A percentile compares a stretch with the other conserved stretches of the same genome.
phyloP scores from a whole-genome alignment of 805 yeast species.

The Yamadazyma sp. region DNA sequence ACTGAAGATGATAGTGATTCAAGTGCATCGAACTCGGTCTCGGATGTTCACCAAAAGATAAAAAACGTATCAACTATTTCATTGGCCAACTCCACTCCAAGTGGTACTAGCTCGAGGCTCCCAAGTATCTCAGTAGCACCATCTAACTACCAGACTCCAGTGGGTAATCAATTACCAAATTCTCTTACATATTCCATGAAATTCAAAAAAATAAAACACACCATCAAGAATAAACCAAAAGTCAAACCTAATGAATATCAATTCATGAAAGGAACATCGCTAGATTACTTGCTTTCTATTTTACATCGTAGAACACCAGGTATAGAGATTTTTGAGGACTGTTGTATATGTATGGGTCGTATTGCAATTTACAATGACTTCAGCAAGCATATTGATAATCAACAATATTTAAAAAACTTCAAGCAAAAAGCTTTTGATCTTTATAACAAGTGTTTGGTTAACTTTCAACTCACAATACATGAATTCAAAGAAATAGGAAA shows the following conservation, averaged over 20 bases:
- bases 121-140: too few relatives aligned
- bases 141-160: too few relatives aligned
- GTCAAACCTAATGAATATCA: slow-evolving; percentile 11
- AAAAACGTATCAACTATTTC: too few relatives aligned
- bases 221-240: not conserved
- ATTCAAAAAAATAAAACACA: slow-evolving; percentile 8
- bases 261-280: slow-evolving; percentile 9
- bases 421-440: slow-evolving; percentile 14
- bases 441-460: slow-evolving; percentile 11
- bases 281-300: slow-evolving; percentile 12
- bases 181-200: slow-evolving; percentile 6
- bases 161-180: slow-evolving; percentile 5
- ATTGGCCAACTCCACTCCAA: too few relatives aligned
- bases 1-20: slow-evolving; percentile 10
- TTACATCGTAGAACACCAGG: slow-evolving; percentile 4
- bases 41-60: too few relatives aligned
- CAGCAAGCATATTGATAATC: slow-evolving; percentile 3
- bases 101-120: too few relatives aligned
- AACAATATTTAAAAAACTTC: slow-evolving; percentile 7
- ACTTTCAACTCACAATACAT: slow-evolving; percentile 4
- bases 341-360: slow-evolving; percentile 18
- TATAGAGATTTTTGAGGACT: slow-evolving; percentile 10
- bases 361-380: slow-evolving; percentile 13
- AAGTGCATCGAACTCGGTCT: too few relatives aligned
- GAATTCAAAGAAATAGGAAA: slow-evolving; percentile 6